Percentiles rank a stretch among this genome's conserved stretches.
Evolutionary conservation across 805 yeast species (phyloP).

Genomic region (Candida vartiovaarae): DNA sequence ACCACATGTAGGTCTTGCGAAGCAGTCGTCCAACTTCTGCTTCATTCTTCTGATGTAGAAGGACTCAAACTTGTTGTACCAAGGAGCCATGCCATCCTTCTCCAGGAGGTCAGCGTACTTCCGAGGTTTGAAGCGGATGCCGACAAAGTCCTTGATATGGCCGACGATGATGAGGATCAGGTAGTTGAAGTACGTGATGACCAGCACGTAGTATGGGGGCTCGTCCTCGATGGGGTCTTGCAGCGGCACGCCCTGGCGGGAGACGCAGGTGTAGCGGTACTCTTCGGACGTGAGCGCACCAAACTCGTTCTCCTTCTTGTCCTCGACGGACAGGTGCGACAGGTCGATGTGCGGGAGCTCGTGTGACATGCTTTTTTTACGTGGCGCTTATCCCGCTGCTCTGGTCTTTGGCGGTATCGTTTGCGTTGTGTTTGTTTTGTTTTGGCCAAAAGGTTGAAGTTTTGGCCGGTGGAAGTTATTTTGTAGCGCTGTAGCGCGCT

Average conservation of each 20-base stretch:
- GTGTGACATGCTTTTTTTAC: slow-evolving; percentile 11
- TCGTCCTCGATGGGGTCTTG: slow-evolving; percentile 66
- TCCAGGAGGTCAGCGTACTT: slow-evolving; percentile 62
- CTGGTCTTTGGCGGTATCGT: too few relatives aligned
- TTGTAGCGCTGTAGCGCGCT: too few relatives aligned
- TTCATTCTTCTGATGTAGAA: slow-evolving; percentile 92
- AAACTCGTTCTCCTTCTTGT: slow-evolving; percentile 55
- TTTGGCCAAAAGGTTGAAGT: too few relatives aligned
- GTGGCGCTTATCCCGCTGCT: too few relatives aligned
- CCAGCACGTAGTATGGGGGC: slow-evolving; percentile 74
- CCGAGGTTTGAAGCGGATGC: slow-evolving; percentile 62
- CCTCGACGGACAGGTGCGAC: slow-evolving; percentile 27
- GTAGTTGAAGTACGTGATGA: slow-evolving; percentile 82
- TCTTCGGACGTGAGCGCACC: slow-evolving; percentile 64
- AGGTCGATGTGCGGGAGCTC: slow-evolving; percentile 30
- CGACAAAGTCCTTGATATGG: slow-evolving; percentile 83
- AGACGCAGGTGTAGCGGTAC: slow-evolving; percentile 54
- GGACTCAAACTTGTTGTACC: slow-evolving; percentile 89
- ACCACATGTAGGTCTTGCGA: slow-evolving; percentile 93
- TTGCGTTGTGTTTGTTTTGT: too few relatives aligned
- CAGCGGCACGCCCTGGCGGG: slow-evolving; percentile 47
- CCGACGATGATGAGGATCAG: slow-evolving; percentile 82
- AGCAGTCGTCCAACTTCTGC: slow-evolving; percentile 86
- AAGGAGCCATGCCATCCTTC: slow-evolving; percentile 89
- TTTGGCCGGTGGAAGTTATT: too few relatives aligned